Evolutionary conservation across 176 grass and related monocot genomes (phyloP).

Genomic region (Pharus latifolius): DNA sequence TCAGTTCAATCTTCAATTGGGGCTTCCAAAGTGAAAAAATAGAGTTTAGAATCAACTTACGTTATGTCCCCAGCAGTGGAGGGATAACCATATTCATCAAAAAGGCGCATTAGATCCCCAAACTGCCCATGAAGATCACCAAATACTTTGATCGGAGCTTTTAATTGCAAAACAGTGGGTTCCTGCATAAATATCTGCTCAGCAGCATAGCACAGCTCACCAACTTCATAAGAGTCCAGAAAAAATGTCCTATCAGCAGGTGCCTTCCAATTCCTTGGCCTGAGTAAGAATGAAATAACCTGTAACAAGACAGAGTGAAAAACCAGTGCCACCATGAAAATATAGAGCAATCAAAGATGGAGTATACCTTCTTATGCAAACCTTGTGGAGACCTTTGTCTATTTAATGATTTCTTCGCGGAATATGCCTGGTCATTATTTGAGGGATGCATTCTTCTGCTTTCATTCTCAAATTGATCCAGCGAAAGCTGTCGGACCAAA

Average conservation of each 20-base stretch:
- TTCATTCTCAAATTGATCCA: conserved; percentile 99
- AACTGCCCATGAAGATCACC: conserved; percentile 99
- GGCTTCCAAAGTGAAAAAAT: conserved; percentile 8
- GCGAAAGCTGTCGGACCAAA: conserved; percentile 80
- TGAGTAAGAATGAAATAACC: conserved; percentile 81
- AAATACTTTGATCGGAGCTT: conserved; percentile 97
- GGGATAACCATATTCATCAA: conserved; percentile 97
- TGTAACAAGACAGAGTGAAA: conserved; percentile 23
- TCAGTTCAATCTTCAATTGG: not conserved
- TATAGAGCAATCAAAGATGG: not conserved
- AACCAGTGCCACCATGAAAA: not conserved
- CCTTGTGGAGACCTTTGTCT: conserved; percentile 90
- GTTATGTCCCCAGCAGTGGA: conserved; percentile 95
- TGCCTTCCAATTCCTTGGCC: conserved; percentile 84
- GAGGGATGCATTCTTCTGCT: conserved; percentile 91
- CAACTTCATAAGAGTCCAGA: conserved; percentile 92
- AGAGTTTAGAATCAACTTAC: conserved; percentile 45
- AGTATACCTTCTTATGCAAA: conserved; percentile 81
- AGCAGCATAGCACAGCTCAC: conserved; percentile 88
- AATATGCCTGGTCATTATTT: conserved; percentile 61
- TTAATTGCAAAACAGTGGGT: conserved; percentile 89
- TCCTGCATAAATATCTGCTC: conserved; percentile 99
- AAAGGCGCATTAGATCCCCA: conserved; percentile 96
- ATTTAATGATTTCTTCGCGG: conserved; percentile 64
- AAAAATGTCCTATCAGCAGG: conserved; percentile 86